Evolutionary conservation across 108 stramenopile genomes (phyloP), one percentile per base, ranked within the genome.

Genomic region (Skeletonema costatum): DNA sequence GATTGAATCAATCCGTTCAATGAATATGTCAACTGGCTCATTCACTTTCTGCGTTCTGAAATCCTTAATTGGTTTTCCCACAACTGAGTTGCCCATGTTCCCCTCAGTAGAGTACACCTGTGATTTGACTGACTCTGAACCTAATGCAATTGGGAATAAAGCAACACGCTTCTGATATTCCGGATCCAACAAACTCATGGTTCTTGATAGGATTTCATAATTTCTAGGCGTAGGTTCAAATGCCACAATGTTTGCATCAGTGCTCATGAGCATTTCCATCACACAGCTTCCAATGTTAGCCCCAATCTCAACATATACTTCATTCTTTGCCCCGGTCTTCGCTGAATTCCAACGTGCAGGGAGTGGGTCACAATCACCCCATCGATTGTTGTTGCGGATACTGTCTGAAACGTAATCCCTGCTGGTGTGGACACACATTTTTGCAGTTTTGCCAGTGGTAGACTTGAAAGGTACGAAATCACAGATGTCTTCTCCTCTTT

Each of bases 211-310:
- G 9, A 32, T 30, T 38, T 42, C 51, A 10, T 63, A 32, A 58
- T 76, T 82, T 30, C 63, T 64, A 4, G 81, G 81, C 66, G 76
- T 70, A 19, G 81, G 81, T 62, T 82, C 81, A 64, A 77, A 73
- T 5, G 76, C 81, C 12, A 82, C 29, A 33, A 82, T 77, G 21
- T 58, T 72, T n/a, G 76, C 76, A 64, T 82, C 64, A 33, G 76
- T 73, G 16, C 39, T 33, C 14, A 77, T 12, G 9, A 82, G 65
- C 76, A 82, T 82, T 53, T 82, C 81, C 76, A 77, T 77, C 16
- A 82, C 44, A 66, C 81, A 82, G 48, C 48, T 19, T 50, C 81
- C 81, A 48, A 77, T 77, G 32, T 82, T 82, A 19, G 76, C 81
- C 1, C 76, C 81, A 70, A 82, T 73, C 4, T 82, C 81, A 13